Conservation (phyloP, 371 early-diverging fungal species). For the Mucor indicus region DNA sequence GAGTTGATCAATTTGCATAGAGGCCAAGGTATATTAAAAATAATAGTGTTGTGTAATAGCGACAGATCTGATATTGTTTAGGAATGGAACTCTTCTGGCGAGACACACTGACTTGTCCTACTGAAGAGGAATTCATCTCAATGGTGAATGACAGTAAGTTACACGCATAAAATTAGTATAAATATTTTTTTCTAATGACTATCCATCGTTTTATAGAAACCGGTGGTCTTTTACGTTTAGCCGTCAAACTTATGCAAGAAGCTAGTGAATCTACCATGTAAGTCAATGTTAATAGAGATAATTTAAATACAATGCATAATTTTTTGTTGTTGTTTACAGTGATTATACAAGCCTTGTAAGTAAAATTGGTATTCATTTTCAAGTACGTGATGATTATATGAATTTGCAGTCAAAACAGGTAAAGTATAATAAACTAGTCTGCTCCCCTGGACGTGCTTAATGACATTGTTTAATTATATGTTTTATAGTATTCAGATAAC, state of each 20-base stretch:
- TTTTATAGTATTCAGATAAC: constrained; percentile 73
- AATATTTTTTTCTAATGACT: neutral
- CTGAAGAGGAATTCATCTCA: constrained; percentile 84
- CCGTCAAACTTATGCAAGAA: constrained; percentile 87
- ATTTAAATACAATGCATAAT: neutral
- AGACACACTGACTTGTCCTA: constrained; percentile 82
- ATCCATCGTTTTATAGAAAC: constrained; percentile 69
- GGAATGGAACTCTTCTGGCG: constrained; percentile 92
- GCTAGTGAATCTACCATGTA: constrained; percentile 51
- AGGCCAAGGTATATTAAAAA: constrained; percentile 27
- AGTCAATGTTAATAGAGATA: constrained; percentile 6
- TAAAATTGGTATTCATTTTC: constrained; percentile 88
- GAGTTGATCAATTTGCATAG: constrained; percentile 23
- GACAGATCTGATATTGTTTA: constrained; percentile 51
- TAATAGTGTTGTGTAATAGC: neutral
- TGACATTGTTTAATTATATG: neutral
- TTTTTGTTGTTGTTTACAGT: constrained; percentile 4
- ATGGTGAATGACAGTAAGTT: constrained; percentile 90
- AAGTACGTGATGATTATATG: constrained; percentile 95
- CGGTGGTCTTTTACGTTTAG: constrained; percentile 88
- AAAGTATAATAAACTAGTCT: no score
- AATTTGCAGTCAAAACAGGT: constrained; percentile 83
- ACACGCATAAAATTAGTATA: neutral
- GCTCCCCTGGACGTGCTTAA: no score
- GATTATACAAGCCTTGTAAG: constrained; percentile 81